These are phyloP conservation scores for Aspergillus asperescens DNA, from an alignment of 495 filamentous ascomycete species.

Conservation along the genomic window DNA sequence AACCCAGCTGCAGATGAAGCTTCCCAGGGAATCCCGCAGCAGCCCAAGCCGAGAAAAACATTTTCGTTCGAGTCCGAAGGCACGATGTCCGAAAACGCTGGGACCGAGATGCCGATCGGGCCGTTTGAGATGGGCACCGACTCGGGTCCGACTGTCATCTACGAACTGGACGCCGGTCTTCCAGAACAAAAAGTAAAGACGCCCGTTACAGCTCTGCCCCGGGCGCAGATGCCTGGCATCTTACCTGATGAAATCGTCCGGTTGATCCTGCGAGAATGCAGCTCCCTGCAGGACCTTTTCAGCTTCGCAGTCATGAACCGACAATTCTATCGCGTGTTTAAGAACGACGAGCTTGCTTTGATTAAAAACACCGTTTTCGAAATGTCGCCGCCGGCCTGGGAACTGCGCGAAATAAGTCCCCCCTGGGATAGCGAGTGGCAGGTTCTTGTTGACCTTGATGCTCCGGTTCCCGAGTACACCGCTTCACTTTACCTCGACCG, in stretches of 20 bases:
- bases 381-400: slow-evolving; percentile 61
- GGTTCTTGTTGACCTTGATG: slow-evolving; percentile 37
- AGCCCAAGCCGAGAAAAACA: neutral
- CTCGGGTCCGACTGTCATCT: slow-evolving; percentile 24
- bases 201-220: slow-evolving; percentile 10
- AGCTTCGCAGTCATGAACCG: slow-evolving; percentile 50
- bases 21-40: neutral
- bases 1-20: neutral
- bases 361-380: slow-evolving; percentile 51
- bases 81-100: slow-evolving; percentile 21
- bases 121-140: slow-evolving; percentile 21
- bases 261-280: slow-evolving; percentile 45
- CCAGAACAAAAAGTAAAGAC: slow-evolving; percentile 21
- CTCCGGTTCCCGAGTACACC: slow-evolving; percentile 52
- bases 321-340: slow-evolving; percentile 58
- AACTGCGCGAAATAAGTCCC: slow-evolving; percentile 58
- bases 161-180: slow-evolving; percentile 35
- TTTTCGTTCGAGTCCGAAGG: slow-evolving; percentile 14
- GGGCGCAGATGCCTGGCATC: slow-evolving; percentile 32
- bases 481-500: slow-evolving; percentile 51
- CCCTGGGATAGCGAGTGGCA: slow-evolving; percentile 47
- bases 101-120: slow-evolving; percentile 10
- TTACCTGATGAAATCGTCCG: slow-evolving; percentile 48
- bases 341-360: slow-evolving; percentile 51
- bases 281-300: slow-evolving; percentile 55